Evolutionary conservation across 2,329 filamentous ascomycete genomes (phyloP).

Genomic region (Madurella mycetomatis): DNA sequence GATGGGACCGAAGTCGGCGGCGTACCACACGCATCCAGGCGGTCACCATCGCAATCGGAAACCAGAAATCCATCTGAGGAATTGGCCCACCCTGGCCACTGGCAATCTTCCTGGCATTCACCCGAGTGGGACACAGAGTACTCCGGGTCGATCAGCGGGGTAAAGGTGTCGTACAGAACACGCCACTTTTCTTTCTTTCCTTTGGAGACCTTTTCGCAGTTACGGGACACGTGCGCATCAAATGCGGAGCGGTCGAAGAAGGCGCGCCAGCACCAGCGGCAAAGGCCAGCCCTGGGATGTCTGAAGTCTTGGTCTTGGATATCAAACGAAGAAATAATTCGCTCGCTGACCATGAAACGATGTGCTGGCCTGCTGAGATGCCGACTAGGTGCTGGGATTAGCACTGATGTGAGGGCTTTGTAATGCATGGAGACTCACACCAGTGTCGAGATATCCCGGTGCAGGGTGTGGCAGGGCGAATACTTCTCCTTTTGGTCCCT

Average conservation of each 20-base stretch:
- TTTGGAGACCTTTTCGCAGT: slow-evolving; percentile 28
- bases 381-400: slow-evolving; percentile 24
- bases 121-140: not conserved
- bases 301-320: slow-evolving; percentile 21
- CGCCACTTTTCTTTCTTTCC: slow-evolving; percentile 31
- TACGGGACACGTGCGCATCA: slow-evolving; percentile 22
- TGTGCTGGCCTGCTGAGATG: slow-evolving; percentile 32
- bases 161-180: slow-evolving; percentile 27
- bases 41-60: not conserved
- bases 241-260: slow-evolving; percentile 27
- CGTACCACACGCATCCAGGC: slow-evolving; percentile 3
- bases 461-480: slow-evolving; percentile 31
- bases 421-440: slow-evolving; percentile 25
- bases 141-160: slow-evolving; percentile 16
- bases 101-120: slow-evolving; percentile 2
- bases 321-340: slow-evolving; percentile 31
- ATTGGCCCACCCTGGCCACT: not conserved
- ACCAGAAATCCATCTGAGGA: not conserved
- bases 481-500: slow-evolving; percentile 28
- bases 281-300: slow-evolving; percentile 30
- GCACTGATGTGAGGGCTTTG: not conserved
- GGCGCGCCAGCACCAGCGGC: slow-evolving; percentile 31
- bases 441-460: slow-evolving; percentile 33
- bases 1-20: slow-evolving; percentile 18
- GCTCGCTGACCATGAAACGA: slow-evolving; percentile 26